phyloP scores from a whole-genome alignment of 257 asterid genomes.

The Capsicum baccatum region DNA sequence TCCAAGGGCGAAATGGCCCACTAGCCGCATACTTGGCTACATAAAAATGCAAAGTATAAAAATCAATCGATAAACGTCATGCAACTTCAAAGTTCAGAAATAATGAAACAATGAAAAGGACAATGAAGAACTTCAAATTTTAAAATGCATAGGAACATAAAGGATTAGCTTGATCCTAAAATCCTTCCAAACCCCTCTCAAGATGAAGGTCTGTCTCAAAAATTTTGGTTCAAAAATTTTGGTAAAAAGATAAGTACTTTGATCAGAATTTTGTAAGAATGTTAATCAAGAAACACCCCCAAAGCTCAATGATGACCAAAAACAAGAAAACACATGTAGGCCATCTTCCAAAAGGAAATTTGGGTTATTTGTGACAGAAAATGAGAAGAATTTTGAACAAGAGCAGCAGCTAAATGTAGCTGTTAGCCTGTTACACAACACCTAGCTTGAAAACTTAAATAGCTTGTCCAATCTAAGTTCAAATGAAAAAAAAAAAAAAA shows the following conservation, averaged over 20 bases:
- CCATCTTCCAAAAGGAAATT: neutral
- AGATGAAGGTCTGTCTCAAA: constrained; percentile 11
- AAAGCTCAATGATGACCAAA: constrained; percentile 9
- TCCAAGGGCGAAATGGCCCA: no score
- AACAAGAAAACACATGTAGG: neutral
- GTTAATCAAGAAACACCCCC: constrained; percentile 18
- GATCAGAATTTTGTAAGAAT: neutral
- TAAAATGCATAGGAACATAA: no score
- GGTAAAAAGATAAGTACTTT: constrained; percentile 12
- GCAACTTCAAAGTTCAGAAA: no score
- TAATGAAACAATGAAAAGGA: no score
- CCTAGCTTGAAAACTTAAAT: no score
- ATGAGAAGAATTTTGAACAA: neutral
- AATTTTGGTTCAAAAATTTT: neutral
- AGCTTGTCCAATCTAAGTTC: neutral
- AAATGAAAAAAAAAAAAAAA: neutral
- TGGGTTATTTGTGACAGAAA: neutral
- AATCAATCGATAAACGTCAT: no score
- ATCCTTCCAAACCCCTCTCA: constrained; percentile 25
- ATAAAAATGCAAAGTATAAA: no score
- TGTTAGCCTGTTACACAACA: no score
- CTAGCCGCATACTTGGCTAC: no score
- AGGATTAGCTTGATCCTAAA: constrained; percentile 33
- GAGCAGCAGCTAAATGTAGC: no score
- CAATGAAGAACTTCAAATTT: no score